These are phyloP conservation scores for Scheffersomyces amazonensis DNA, from an alignment of 805 yeast genomes.

Conservation along the genomic window DNA sequence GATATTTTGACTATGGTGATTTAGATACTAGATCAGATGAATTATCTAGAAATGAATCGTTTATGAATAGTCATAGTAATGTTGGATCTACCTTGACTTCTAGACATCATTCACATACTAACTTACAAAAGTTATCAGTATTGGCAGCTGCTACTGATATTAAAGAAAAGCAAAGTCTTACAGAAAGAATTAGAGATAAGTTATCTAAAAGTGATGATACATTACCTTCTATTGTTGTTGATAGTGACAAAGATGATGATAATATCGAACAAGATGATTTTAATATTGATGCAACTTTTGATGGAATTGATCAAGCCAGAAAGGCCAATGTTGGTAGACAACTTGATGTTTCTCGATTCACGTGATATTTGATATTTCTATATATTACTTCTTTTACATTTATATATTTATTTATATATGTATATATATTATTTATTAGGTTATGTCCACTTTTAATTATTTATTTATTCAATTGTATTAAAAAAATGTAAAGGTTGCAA, in stretches of 20 bases:
- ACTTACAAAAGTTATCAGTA: conserved; percentile 12
- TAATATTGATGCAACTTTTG: not conserved
- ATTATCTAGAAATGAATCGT: conserved; percentile 28
- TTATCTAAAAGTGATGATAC: conserved; percentile 20
- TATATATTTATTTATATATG: conserved; percentile 3
- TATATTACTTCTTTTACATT: conserved; percentile 1
- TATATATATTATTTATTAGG: conserved; percentile 4
- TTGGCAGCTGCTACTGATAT: conserved; percentile 14
- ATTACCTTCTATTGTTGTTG: conserved; percentile 4
- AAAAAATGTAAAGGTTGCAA: not conserved
- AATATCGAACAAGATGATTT: not conserved
- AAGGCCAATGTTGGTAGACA: conserved; percentile 10
- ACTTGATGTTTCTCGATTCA: conserved; percentile 6
- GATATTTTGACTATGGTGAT: conserved; percentile 73
- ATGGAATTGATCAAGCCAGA: too few species aligned
- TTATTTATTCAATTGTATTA: not conserved
- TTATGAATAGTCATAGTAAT: conserved; percentile 18
- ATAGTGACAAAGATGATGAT: not conserved
- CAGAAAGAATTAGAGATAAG: conserved; percentile 37
- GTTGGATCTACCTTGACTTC: conserved; percentile 22
- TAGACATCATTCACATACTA: conserved; percentile 27
- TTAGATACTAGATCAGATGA: conserved; percentile 54
- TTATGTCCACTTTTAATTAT: not conserved
- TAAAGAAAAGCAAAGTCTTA: conserved; percentile 27
- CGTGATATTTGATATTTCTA: not conserved